Evolutionary conservation across 1,139 yeast genomes (phyloP).

Genomic region (Schizosaccharomyces versatilis): DNA sequence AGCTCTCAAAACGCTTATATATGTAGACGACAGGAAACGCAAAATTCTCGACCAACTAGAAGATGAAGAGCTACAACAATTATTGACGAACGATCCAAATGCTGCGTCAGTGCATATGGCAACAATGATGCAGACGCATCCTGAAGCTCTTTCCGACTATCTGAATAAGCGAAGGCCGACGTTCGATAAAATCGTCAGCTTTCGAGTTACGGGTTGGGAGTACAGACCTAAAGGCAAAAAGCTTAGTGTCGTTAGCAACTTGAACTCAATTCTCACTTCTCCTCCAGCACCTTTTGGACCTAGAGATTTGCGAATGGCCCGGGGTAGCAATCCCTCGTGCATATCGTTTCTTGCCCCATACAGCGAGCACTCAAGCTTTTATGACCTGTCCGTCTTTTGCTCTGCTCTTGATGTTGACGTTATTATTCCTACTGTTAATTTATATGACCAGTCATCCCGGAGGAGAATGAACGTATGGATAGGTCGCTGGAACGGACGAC

Average conservation of each 20-base stretch:
- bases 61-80: constrained; percentile 21
- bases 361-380: constrained; percentile 78
- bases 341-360: constrained; percentile 38
- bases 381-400: constrained; percentile 51
- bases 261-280: constrained; percentile 12
- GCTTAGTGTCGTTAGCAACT: constrained; percentile 11
- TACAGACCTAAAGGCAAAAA: constrained; percentile 20
- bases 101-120: constrained; percentile 48
- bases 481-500: background rate
- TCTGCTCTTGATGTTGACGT: constrained; percentile 27
- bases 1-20: constrained; percentile 31
- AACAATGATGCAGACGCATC: constrained; percentile 31
- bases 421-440: constrained; percentile 64
- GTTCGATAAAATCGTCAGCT: constrained; percentile 38
- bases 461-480: constrained; percentile 14
- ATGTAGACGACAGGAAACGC: constrained; percentile 28
- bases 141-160: constrained; percentile 24
- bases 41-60: constrained; percentile 24
- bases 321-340: constrained; percentile 13
- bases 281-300: constrained; percentile 9
- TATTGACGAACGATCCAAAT: constrained; percentile 25
- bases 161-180: constrained; percentile 27
- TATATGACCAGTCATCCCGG: constrained; percentile 13
- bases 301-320: constrained; percentile 12
- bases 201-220: constrained; percentile 80